Evolutionary conservation across 2,329 filamentous ascomycete species (phyloP), one percentile per base, ranked within the genome.

Genomic region (Xylaria hypoxylon): DNA sequence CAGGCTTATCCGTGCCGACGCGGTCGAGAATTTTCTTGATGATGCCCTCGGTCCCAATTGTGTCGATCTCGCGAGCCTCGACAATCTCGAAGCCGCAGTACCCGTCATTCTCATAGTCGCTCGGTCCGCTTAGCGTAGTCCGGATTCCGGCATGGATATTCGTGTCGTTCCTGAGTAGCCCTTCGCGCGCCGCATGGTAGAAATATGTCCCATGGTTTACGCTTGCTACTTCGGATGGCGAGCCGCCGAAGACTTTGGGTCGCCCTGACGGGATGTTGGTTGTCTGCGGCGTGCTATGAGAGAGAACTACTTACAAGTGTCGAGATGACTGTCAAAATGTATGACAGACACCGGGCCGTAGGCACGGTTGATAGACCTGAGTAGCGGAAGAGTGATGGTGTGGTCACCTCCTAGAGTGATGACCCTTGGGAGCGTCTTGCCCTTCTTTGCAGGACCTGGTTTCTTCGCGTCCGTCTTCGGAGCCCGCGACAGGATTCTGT

Each of bases 121-220:
- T 91, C 0, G 90, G 89, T 0, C 92, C 92, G 65, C 88, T 91
- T 19, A 96, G 83, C 2, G 92, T 96, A 0, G 93, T 96, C 62
- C 93, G 89, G 77, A 96, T 96, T 44, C 93, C 93, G 17, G 92
- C 93, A 77, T 96, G 93, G 79, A 96, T 94, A 80, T 94, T 95
- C 71, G 88, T 91, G 81, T 96, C 91, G 76, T 96, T 96, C 68
- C 85, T 85, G 22, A 96, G 83, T 17, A 96, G 83, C 2, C 93
- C 93, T 77, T 96, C 92, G 79, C 89, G 87, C 0, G 90, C 81
- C 0, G 92, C 93, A 77, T 95, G 92, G 80, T 90, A 96, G 81
- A 96, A 96, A 82, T 96, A 96, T 1, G 92, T 96, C 47, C 93
- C 93, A 80, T 96, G 92, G 80, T 96, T 96, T 81, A 96, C 90